These are phyloP conservation scores for Calonectria pseudoturangicola DNA, from an alignment of 2,329 filamentous ascomycete genomes.

Conservation along the genomic window DNA sequence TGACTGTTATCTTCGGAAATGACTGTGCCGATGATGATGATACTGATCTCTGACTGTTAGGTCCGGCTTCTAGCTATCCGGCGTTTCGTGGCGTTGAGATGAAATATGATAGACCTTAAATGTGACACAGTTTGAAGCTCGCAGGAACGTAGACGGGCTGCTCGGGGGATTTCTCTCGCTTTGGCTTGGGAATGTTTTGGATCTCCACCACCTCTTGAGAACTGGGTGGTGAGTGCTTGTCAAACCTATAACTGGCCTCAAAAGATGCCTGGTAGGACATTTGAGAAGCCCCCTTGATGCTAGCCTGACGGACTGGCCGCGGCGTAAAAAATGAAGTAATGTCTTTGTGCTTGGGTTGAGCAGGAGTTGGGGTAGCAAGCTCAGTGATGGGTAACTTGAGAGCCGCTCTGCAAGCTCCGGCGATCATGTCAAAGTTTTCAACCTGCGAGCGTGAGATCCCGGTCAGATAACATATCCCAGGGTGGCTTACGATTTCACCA, in stretches of 20 bases:
- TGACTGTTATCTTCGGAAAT: too few relatives aligned
- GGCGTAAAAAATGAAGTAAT: constrained; percentile 2
- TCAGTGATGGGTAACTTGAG: constrained; percentile 3
- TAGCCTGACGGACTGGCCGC: neutral
- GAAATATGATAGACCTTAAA: too few relatives aligned
- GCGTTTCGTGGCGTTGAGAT: too few relatives aligned
- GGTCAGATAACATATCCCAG: too few relatives aligned
- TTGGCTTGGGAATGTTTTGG: neutral
- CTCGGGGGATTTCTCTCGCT: neutral
- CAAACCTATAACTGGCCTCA: neutral
- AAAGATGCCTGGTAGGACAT: constrained; percentile 6
- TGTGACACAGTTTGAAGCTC: neutral
- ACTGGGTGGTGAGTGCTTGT: constrained; percentile 4
- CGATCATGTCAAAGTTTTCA: constrained; percentile 9
- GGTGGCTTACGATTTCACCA: neutral
- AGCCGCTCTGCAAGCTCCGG: constrained; percentile 8
- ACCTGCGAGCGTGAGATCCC: neutral
- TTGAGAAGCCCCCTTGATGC: neutral
- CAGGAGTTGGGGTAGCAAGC: neutral
- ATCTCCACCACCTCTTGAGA: neutral
- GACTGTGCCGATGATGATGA: too few relatives aligned
- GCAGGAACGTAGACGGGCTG: neutral
- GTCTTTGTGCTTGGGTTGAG: neutral
- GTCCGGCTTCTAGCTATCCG: too few relatives aligned
- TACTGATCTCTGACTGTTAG: too few relatives aligned